Evolutionary conservation across 345 rosid species (phyloP).

Genomic region (Boechera retrofracta): DNA sequence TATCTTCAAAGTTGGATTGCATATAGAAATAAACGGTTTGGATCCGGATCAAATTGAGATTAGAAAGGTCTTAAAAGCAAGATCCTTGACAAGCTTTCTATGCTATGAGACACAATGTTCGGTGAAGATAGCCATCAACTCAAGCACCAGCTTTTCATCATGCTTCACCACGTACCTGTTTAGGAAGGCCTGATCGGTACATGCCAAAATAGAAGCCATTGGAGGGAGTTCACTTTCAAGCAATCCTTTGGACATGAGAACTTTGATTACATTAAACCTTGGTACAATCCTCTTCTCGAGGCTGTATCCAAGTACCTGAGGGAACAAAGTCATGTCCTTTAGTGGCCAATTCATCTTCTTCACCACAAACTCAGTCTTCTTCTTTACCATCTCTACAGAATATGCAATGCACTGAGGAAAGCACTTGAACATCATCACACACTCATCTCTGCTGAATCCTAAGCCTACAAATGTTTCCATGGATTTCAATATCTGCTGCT

Average conservation of each 20-base stretch:
- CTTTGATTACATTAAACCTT: constrained; percentile 38
- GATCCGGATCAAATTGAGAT: neutral
- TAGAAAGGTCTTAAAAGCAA: neutral
- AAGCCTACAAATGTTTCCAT: neutral
- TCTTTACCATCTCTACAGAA: neutral
- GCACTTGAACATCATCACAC: neutral
- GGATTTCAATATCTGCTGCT: constrained; percentile 8
- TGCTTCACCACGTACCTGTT: constrained; percentile 15
- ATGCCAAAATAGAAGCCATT: neutral
- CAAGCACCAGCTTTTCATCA: constrained; percentile 6
- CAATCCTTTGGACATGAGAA: constrained; percentile 38
- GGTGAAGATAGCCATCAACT: constrained; percentile 16
- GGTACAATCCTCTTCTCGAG: constrained; percentile 48
- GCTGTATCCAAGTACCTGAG: constrained; percentile 16
- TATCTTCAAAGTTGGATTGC: neutral
- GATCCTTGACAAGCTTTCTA: neutral
- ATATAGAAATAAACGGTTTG: neutral
- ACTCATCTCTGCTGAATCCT: constrained; percentile 17
- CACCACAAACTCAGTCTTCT: constrained; percentile 5
- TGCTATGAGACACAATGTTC: neutral
- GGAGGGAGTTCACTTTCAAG: neutral
- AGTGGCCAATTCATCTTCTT: constrained; percentile 25
- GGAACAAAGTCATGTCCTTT: neutral
- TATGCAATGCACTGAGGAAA: neutral
- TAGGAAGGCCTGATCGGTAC: constrained; percentile 4